Base-by-base conservation (phyloP, 2,329 filamentous ascomycete genomes). In the Hymenoscyphus fraxineus region DNA sequence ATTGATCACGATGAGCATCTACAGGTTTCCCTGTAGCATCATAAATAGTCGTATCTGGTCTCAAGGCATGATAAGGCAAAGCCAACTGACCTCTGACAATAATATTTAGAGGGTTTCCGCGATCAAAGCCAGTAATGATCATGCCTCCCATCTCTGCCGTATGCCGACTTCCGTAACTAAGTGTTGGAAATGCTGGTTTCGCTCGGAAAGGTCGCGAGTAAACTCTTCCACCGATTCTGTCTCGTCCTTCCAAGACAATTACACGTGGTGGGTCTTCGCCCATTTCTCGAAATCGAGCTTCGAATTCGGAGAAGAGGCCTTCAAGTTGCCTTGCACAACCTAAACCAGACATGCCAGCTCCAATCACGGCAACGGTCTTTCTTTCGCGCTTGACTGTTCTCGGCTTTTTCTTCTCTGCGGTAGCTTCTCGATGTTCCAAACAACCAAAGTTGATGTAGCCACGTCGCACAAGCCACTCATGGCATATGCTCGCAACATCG, bases 371-470 rank as follows among this genome's bases (percentile, higher is more conserved):
- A 62, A 99, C 85, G 0, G 88, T 95, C 74, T 88, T 92, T 69
- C 85, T 83, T 70, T 82, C 85, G 56, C 76, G 68, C 74, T 74
- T 82, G 73, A 70, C 76, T 74, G 66, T 71, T 68, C 71, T 76
- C 27, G 73, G 67, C 66, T 75, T 75, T 62, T 75, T 73, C 57
- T 73, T 70, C 16, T 75, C 67, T 72, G 72, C 58, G 63, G 69
- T 47, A 75, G 73, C 60, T 77, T 80, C 57, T 78, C 75, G 41
- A n/a, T 93, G 79, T 73, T 93, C 86, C 2, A 95, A 84, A 76
- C 95, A 98, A 16, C 96, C 95, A 76, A 93, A 97, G 76, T 99
- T 99, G 80, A 99, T 96, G 76, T 96, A 97, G 22, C 95, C 95
- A 69, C 90, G 87, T 66, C 94, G 88, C 63, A 93, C 82, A 19